These are phyloP conservation scores for Cryptococcus sp. DNA, from an alignment of 1,284 basidiomycete genomes.

Conservation along the genomic window DNA sequence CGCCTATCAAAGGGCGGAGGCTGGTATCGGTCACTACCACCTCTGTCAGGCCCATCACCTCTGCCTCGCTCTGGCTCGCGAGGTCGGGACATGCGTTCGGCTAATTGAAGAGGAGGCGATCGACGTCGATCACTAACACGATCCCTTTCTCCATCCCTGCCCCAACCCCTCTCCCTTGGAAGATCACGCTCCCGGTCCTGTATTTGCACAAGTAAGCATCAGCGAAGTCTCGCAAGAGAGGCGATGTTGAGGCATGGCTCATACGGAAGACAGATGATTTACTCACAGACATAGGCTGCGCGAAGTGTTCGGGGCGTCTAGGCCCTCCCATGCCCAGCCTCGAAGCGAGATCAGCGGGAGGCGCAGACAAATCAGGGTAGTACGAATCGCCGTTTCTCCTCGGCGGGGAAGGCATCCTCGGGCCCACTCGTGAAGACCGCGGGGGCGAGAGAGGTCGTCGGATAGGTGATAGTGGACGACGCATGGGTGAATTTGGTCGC, in stretches of 20 bases:
- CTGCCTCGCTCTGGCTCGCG: too few species aligned
- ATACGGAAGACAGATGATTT: too few species aligned
- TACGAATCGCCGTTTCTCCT: neutral
- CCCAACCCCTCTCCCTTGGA: slow-evolving; percentile 12
- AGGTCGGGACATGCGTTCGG: neutral
- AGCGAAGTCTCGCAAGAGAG: slow-evolving; percentile 72
- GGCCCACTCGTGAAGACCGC: neutral
- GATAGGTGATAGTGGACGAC: slow-evolving; percentile 1
- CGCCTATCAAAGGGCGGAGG: too few species aligned
- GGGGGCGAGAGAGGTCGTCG: slow-evolving; percentile 3
- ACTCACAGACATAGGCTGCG: slow-evolving; percentile 17
- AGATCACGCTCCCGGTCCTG: slow-evolving; percentile 60
- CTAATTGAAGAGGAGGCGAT: slow-evolving; percentile 73
- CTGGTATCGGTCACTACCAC: too few species aligned
- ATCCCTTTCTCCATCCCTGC: neutral
- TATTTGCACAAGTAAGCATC: slow-evolving; percentile 28
- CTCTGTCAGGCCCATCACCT: too few species aligned
- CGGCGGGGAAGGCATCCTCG: slow-evolving; percentile 2
- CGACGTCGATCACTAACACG: slow-evolving; percentile 53
- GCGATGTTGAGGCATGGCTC: slow-evolving; percentile 59
- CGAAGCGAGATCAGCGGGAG: slow-evolving; percentile 67
- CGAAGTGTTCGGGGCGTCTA: slow-evolving; percentile 83
- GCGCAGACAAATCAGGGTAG: neutral
- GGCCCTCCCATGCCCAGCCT: slow-evolving; percentile 60
- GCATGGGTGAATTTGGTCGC: neutral